Evolutionary conservation across 2,329 filamentous ascomycete genomes (phyloP).

Genomic region (Trichoderma koningiopsis): DNA sequence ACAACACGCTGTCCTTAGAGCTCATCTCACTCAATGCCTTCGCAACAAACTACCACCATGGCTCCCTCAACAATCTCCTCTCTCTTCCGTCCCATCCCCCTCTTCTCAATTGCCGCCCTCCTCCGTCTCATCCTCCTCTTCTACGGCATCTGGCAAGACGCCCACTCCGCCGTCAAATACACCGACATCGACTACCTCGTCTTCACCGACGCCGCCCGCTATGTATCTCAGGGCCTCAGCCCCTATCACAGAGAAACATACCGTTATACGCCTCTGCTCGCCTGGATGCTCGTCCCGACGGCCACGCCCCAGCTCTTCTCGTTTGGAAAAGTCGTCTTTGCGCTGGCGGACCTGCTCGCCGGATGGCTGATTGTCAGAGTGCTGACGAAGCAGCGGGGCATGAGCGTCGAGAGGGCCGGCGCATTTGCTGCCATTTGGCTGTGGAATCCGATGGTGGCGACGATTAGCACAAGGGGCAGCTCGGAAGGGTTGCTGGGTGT

Average conservation of each 20-base stretch:
- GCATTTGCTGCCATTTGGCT: conserved; percentile 87
- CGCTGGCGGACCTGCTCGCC: conserved; percentile 77
- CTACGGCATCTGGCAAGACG: conserved; percentile 92
- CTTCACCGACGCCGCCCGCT: conserved; percentile 92
- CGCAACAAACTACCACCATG: conserved; percentile 25
- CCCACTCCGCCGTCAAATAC: conserved; percentile 90
- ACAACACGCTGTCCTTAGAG: conserved; percentile 24
- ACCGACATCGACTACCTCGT: conserved; percentile 99
- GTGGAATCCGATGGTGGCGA: conserved; percentile 96
- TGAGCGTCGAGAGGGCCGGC: conserved; percentile 60
- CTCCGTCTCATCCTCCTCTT: conserved; percentile 75
- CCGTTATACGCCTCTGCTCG: conserved; percentile 90
- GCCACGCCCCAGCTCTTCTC: conserved; percentile 66
- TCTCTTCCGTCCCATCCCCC: conserved; percentile 44
- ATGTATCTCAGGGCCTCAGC: conserved; percentile 65
- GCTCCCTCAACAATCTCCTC: conserved; percentile 26
- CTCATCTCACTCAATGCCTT: conserved; percentile 18
- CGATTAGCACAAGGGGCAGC: conserved; percentile 92
- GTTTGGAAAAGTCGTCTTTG: conserved; percentile 87
- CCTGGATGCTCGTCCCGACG: conserved; percentile 87
- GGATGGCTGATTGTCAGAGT: conserved; percentile 69
- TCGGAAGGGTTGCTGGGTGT: conserved; percentile 89
- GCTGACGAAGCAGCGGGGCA: conserved; percentile 43
- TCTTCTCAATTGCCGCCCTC: conserved; percentile 60
- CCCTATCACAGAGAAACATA: conserved; percentile 94